Percentiles rank a stretch among this genome's conserved stretches.
Evolutionary conservation across 495 filamentous ascomycete species (phyloP).

Genomic region (Symbiotaphrina buchneri): DNA sequence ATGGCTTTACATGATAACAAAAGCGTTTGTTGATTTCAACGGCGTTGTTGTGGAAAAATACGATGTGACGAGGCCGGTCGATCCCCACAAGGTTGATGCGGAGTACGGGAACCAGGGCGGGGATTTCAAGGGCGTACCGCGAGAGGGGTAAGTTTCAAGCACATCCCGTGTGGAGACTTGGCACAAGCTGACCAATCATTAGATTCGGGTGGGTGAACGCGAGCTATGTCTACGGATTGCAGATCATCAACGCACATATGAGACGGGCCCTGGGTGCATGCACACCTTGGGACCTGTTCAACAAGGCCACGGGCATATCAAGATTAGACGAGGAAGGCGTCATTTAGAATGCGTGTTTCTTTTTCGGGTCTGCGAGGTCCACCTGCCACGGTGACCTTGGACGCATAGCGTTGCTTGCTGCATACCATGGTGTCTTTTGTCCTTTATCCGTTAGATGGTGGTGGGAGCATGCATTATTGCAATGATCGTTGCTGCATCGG

Average conservation of each 20-base stretch:
- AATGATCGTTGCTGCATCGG: no score
- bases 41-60: conserved; percentile 98
- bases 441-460: no score
- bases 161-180: conserved; percentile 1
- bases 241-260: conserved; percentile 66
- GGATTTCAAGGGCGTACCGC: conserved; percentile 82
- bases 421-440: no score
- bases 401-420: no score
- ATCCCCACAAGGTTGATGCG: conserved; percentile 79
- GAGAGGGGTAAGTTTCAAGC: conserved; percentile 58
- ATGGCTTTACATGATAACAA: conserved; percentile 95
- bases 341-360: no score
- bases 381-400: no score
- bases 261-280: conserved; percentile 63
- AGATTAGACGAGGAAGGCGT: no score
- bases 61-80: conserved; percentile 72
- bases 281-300: conserved; percentile 59
- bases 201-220: conserved; percentile 99
- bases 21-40: conserved; percentile 92
- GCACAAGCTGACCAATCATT: conserved; percentile 7
- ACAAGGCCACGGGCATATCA: conserved; percentile 8
- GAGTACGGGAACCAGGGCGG: conserved; percentile 94
- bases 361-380: no score
- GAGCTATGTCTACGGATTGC: conserved; percentile 76
- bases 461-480: no score